These are phyloP conservation scores for Periconia sp. DNA, from an alignment of 2,329 filamentous ascomycete species.

Conservation along the genomic window DNA sequence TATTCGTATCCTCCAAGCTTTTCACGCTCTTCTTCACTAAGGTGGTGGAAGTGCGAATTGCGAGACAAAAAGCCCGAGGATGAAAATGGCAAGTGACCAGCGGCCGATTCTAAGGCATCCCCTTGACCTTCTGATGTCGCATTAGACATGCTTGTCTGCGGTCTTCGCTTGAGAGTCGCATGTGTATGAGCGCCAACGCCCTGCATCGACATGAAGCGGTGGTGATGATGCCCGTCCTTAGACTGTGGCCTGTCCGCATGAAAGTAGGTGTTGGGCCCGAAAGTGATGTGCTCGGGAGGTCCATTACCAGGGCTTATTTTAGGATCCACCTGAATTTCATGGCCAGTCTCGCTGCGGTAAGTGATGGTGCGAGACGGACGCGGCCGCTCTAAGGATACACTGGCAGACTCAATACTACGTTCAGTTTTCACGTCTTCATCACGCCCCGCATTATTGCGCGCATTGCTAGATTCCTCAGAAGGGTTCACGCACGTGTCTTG, in stretches of 20 bases:
- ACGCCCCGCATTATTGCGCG: too few species aligned
- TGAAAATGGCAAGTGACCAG: conserved; percentile 20
- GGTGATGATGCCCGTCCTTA: conserved; percentile 13
- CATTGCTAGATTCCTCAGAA: too few species aligned
- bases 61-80: conserved; percentile 44
- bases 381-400: neutral
- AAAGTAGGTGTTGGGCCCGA: conserved; percentile 30
- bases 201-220: conserved; percentile 35
- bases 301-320: conserved; percentile 1
- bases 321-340: conserved; percentile 17
- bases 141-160: conserved; percentile 4
- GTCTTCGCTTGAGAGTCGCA: conserved; percentile 28
- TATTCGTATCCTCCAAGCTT: conserved; percentile 59
- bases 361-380: conserved; percentile 11
- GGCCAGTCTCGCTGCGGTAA: conserved; percentile 13
- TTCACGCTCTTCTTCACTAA: conserved; percentile 51
- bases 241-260: conserved; percentile 8
- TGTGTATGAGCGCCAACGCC: conserved; percentile 43
- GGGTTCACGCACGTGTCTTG: too few species aligned
- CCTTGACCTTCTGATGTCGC: conserved; percentile 14
- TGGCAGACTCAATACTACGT: too few species aligned
- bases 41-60: conserved; percentile 56
- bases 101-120: conserved; percentile 10
- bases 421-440: too few species aligned
- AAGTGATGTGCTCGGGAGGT: conserved; percentile 33